Conservation (phyloP, 2,329 filamentous ascomycete genomes). For the Nemania serpens region DNA sequence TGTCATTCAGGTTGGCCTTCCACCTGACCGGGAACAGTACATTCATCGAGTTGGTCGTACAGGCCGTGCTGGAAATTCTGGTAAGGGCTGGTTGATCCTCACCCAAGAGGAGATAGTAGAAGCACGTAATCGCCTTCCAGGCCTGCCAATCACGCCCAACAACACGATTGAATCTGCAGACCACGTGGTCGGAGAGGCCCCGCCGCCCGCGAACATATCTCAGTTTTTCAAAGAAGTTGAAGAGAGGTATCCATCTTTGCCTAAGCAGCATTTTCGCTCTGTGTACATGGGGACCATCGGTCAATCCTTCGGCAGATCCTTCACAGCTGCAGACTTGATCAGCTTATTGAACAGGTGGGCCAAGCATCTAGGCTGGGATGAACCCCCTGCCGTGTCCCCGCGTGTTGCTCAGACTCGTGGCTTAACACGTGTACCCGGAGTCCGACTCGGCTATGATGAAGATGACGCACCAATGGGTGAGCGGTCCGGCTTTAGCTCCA, state of each 20-base stretch:
- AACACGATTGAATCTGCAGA: conserved; percentile 55
- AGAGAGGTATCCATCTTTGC: conserved; percentile 50
- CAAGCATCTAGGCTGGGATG: conserved; percentile 54
- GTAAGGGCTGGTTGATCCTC: conserved; percentile 71
- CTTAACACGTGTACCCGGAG: conserved; percentile 35
- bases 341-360: conserved; percentile 60
- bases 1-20: conserved; percentile 73
- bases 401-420: conserved; percentile 33
- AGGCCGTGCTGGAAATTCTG: conserved; percentile 73
- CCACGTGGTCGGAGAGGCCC: conserved; percentile 55
- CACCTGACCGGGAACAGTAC: conserved; percentile 70
- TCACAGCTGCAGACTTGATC: conserved; percentile 45
- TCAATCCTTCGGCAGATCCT: conserved; percentile 47
- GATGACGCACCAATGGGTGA: neutral
- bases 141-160: conserved; percentile 65
- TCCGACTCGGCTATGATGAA: conserved; percentile 35
- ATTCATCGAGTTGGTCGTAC: conserved; percentile 80
- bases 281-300: conserved; percentile 65
- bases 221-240: conserved; percentile 50
- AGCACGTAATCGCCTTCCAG: conserved; percentile 56
- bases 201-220: conserved; percentile 45
- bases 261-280: conserved; percentile 47
- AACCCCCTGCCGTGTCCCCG: conserved; percentile 50
- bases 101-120: conserved; percentile 56
- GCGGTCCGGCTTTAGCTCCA: neutral